These are phyloP conservation scores for Yamadazyma oceani DNA, from an alignment of 1,139 yeast species.

Conservation along the genomic window DNA sequence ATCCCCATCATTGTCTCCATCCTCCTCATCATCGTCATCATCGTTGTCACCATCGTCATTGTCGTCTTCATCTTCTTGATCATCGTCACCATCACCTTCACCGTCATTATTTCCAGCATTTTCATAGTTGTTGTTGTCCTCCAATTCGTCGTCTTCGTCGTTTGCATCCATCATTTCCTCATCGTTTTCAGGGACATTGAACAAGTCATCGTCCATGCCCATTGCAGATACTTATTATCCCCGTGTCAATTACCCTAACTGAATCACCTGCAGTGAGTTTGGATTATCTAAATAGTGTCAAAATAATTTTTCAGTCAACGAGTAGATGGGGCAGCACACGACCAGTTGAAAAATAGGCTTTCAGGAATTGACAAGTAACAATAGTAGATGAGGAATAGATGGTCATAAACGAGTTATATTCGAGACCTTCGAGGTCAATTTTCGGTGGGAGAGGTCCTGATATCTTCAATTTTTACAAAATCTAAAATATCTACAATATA, in stretches of 20 bases:
- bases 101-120: conserved; percentile 12
- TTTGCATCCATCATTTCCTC: conserved; percentile 23
- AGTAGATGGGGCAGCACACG: not conserved
- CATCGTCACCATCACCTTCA: conserved; percentile 8
- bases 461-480: not conserved
- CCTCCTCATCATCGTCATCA: conserved; percentile 22
- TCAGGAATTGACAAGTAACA: not conserved
- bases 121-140: conserved; percentile 15
- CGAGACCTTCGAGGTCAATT: too few relatives aligned
- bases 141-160: conserved; percentile 22
- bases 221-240: conserved; percentile 4
- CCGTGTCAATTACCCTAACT: too few relatives aligned
- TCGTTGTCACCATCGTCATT: conserved; percentile 21
- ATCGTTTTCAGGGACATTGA: conserved; percentile 24
- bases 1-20: conserved; percentile 15
- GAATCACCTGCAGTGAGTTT: not conserved
- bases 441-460: too few relatives aligned
- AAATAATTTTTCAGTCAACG: not conserved
- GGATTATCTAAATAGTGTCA: not conserved
- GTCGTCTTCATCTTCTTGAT: conserved; percentile 19
- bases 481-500: not conserved
- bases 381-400: too few relatives aligned
- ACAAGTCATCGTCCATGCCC: conserved; percentile 21
- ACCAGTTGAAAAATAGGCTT: not conserved
- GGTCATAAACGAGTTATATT: too few relatives aligned